Evolutionary conservation across 306 rosid genomes (phyloP).

Genomic region (Lathyrus oleraceus): DNA sequence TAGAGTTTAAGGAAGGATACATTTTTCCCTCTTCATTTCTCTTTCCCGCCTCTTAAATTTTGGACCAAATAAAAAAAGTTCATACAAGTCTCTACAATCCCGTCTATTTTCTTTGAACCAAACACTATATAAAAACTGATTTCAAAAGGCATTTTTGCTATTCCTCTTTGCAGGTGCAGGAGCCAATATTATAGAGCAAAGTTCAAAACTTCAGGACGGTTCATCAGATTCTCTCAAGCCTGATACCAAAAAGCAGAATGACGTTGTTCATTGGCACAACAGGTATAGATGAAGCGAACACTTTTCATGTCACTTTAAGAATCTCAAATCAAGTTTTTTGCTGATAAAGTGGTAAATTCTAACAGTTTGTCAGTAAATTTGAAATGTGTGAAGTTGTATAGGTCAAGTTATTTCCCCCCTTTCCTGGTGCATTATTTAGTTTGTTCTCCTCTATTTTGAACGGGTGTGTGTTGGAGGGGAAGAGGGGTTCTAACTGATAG

Average conservation of each 20-base stretch:
- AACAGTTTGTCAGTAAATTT: constrained; percentile 9
- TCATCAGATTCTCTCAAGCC: constrained; percentile 60
- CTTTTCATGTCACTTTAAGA: constrained; percentile 18
- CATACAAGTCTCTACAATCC: not conserved
- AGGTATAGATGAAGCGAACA: constrained; percentile 50
- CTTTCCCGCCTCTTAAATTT: not conserved
- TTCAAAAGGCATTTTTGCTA: constrained; percentile 1
- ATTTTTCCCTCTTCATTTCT: not conserved
- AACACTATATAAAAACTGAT: constrained; percentile 1
- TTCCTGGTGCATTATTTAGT: not conserved
- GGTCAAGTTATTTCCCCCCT: not conserved
- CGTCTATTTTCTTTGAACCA: not conserved
- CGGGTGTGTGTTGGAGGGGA: not conserved
- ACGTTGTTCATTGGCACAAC: constrained; percentile 86
- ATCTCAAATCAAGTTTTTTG: constrained; percentile 8
- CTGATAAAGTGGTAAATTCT: constrained; percentile 10
- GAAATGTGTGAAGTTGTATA: not conserved
- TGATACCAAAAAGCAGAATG: constrained; percentile 78
- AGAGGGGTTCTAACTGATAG: not conserved
- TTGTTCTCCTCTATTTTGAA: not conserved
- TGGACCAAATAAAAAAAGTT: not conserved
- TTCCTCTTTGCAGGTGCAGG: constrained; percentile 39
- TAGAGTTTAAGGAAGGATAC: not conserved
- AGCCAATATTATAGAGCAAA: constrained; percentile 65
- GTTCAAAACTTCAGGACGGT: constrained; percentile 65